Percentiles rank a stretch among this genome's conserved stretches.
These are phyloP conservation scores for Citrus trifoliata DNA, from an alignment of 345 rosid genomes.

Conservation along the genomic window DNA sequence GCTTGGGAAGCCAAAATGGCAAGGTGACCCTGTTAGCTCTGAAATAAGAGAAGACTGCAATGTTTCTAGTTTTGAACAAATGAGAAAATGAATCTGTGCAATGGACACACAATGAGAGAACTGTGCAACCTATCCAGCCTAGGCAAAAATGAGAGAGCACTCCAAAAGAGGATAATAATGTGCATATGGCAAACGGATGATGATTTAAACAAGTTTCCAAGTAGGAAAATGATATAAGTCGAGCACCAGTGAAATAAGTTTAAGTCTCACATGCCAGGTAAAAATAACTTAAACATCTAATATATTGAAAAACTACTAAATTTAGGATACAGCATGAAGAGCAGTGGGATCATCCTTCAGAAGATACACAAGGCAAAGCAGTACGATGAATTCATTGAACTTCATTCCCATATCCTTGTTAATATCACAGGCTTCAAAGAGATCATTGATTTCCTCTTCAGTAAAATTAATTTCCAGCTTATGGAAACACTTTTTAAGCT, in stretches of 20 bases:
- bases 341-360: conserved; percentile 68
- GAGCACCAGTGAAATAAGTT: neutral
- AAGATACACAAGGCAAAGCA: conserved; percentile 88
- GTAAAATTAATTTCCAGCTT: conserved; percentile 68
- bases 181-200: neutral
- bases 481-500: conserved; percentile 66
- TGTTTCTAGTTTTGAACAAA: neutral
- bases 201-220: neutral
- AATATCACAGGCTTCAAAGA: conserved; percentile 80
- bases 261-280: neutral
- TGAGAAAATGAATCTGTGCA: neutral
- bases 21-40: neutral
- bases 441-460: conserved; percentile 79
- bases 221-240: neutral
- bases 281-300: neutral
- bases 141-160: neutral
- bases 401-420: conserved; percentile 73
- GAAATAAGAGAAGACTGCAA: too few species aligned
- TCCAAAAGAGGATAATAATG: neutral
- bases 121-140: neutral
- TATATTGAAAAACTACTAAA: neutral
- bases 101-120: neutral
- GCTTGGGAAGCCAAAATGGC: neutral
- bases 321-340: conserved; percentile 51
- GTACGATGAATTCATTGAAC: conserved; percentile 89